A percentile compares a stretch with the other conserved stretches of the same genome.
Conservation (phyloP, 192 early-diverging fungal species). For the Backusella mclennaniae region DNA sequence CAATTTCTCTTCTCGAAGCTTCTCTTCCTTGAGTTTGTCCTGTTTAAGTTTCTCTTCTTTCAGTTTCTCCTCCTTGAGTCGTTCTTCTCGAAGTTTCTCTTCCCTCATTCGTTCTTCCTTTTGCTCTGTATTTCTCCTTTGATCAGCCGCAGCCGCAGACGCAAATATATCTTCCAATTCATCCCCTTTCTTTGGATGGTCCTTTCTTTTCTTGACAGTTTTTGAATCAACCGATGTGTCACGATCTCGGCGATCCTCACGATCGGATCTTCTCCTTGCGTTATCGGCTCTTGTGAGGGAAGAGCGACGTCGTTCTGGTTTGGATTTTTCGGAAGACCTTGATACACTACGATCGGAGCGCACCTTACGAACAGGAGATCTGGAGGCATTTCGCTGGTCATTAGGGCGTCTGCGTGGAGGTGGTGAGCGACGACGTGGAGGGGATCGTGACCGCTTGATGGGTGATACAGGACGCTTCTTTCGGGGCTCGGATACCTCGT, state of each 20-base stretch:
- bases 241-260: not conserved
- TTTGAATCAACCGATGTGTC: not conserved
- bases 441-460: not conserved
- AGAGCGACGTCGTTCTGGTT: not conserved
- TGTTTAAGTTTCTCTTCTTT: not conserved
- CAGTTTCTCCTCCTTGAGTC: not conserved
- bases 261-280: not conserved
- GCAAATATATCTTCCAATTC: not conserved
- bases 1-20: not conserved
- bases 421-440: not conserved
- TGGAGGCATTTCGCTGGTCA: not conserved
- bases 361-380: not conserved
- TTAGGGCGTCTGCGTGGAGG: not conserved
- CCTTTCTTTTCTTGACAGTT: not conserved
- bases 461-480: not conserved
- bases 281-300: not conserved
- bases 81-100: not conserved
- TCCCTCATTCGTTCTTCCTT: not conserved
- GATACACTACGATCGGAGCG: not conserved
- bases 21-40: not conserved
- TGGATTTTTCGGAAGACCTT: not conserved
- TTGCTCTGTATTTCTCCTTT: not conserved
- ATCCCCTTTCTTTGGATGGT: not conserved
- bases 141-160: not conserved
- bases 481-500: not conserved